Evolutionary conservation across 208 protist species (phyloP).

Genomic region (Trypanosoma vivax): DNA sequence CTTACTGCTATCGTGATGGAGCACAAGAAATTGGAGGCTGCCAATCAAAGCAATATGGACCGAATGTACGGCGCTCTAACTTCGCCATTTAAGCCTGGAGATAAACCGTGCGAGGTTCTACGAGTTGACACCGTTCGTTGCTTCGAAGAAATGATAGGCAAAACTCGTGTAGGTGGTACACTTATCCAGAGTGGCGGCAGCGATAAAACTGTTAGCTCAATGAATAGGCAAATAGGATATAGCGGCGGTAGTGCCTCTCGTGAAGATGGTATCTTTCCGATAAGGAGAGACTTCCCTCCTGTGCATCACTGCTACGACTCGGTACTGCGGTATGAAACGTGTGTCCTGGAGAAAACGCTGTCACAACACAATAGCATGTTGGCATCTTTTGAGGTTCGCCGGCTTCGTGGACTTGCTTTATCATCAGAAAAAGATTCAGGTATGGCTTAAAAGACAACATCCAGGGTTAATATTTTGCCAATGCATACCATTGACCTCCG

Average conservation of each 20-base stretch:
- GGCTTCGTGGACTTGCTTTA: conserved; percentile 1
- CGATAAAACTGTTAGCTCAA: background rate
- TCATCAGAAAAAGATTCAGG: background rate
- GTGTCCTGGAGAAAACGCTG: conserved; percentile 46
- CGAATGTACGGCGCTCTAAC: conserved; percentile 46
- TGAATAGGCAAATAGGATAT: background rate
- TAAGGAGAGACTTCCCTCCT: conserved; percentile 7
- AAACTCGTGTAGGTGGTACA: background rate
- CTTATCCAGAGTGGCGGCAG: background rate
- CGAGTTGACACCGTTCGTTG: conserved; percentile 47
- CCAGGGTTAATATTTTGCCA: no score
- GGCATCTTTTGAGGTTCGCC: conserved; percentile 31
- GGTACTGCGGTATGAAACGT: conserved; percentile 42
- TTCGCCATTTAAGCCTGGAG: conserved; percentile 66
- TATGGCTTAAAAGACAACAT: background rate
- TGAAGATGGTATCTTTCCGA: background rate
- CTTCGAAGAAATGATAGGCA: conserved; percentile 39
- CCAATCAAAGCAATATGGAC: conserved; percentile 49
- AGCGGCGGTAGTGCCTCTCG: background rate
- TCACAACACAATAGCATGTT: conserved; percentile 40
- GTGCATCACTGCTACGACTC: conserved; percentile 53
- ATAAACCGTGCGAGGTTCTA: conserved; percentile 54
- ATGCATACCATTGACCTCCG: no score
- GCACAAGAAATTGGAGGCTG: conserved; percentile 53
- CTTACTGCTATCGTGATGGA: conserved; percentile 52